Percentiles rank a stretch among this genome's conserved stretches.
These are phyloP conservation scores for Taxillus chinensis DNA, from an alignment of 164 flowering plant genomes.

Conservation along the genomic window DNA sequence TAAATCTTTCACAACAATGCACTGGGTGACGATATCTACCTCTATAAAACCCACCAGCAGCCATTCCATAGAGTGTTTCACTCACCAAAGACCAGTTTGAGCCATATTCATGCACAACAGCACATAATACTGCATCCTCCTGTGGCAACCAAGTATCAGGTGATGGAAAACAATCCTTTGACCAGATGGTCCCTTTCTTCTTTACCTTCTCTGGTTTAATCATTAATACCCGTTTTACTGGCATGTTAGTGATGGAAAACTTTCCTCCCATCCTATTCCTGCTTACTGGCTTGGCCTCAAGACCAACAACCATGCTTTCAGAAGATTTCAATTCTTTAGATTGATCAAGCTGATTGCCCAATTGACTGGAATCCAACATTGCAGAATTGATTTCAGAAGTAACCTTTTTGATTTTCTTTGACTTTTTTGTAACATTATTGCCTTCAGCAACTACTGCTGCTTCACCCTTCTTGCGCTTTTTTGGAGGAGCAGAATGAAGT, in stretches of 20 bases:
- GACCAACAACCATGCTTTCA: slow-evolving; percentile 28
- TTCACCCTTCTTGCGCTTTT: slow-evolving; percentile 51
- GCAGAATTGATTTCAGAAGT: slow-evolving; percentile 16
- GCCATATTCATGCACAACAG: slow-evolving; percentile 88
- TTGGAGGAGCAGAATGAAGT: slow-evolving; percentile 27
- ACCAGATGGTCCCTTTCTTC: slow-evolving; percentile 74
- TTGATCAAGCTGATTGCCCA: slow-evolving; percentile 28
- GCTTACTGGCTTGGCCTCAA: slow-evolving; percentile 46
- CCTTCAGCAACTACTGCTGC: slow-evolving; percentile 26
- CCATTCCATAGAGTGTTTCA: slow-evolving; percentile 68
- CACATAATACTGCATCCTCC: slow-evolving; percentile 93
- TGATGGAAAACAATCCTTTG: slow-evolving; percentile 54
- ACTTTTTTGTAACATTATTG: slow-evolving; percentile 34
- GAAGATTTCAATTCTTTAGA: slow-evolving; percentile 24
- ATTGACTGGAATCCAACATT: slow-evolving; percentile 14
- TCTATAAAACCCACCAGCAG: slow-evolving; percentile 82
- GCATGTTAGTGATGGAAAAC: slow-evolving; percentile 68
- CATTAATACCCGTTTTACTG: slow-evolving; percentile 60
- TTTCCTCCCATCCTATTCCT: slow-evolving; percentile 69
- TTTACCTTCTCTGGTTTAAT: slow-evolving; percentile 82
- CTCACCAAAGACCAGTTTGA: slow-evolving; percentile 85
- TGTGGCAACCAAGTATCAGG: slow-evolving; percentile 83
- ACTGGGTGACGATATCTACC: slow-evolving; percentile 90
- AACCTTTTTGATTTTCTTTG: slow-evolving; percentile 57
- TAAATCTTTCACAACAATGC: slow-evolving; percentile 86